Conservation (phyloP, 352 stramenopile species). For the Pythium monospermum region DNA sequence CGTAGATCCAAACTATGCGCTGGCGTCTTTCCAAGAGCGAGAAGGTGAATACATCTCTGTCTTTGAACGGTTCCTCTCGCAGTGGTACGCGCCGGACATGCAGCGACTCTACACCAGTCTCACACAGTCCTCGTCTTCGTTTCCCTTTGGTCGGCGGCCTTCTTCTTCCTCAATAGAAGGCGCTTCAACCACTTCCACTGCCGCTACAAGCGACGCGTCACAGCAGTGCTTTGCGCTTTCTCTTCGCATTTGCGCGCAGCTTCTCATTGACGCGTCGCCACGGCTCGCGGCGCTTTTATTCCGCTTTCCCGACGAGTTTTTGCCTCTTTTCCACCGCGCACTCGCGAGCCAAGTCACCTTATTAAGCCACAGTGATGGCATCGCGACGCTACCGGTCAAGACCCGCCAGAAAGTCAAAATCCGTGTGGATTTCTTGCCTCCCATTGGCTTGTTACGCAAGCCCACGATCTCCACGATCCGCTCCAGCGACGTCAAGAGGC, state of each 20-base stretch:
- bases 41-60: slow-evolving; percentile 14
- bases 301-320: slow-evolving; percentile 79
- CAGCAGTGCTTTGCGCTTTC: slow-evolving; percentile 43
- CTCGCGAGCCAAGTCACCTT: slow-evolving; percentile 46
- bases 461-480: slow-evolving; percentile 85
- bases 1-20: slow-evolving; percentile 11
- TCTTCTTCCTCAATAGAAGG: no score
- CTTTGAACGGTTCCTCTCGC: slow-evolving; percentile 17
- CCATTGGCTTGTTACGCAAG: slow-evolving; percentile 79
- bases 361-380: slow-evolving; percentile 11
- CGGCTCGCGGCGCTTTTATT: slow-evolving; percentile 83
- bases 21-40: slow-evolving; percentile 16
- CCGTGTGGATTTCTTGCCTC: slow-evolving; percentile 90
- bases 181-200: no score
- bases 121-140: not conserved
- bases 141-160: not conserved
- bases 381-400: slow-evolving; percentile 30
- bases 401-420: slow-evolving; percentile 63
- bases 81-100: slow-evolving; percentile 15
- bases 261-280: slow-evolving; percentile 75
- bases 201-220: slow-evolving; percentile 15
- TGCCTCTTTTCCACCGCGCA: slow-evolving; percentile 86
- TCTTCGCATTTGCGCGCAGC: slow-evolving; percentile 60
- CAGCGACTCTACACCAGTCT: slow-evolving; percentile 7
- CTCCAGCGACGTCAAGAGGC: slow-evolving; percentile 85